Percentiles rank a stretch among this genome's conserved stretches.
These are phyloP conservation scores for Globisporangium uncinulatum DNA, from an alignment of 352 stramenopile species.

Conservation along the genomic window DNA sequence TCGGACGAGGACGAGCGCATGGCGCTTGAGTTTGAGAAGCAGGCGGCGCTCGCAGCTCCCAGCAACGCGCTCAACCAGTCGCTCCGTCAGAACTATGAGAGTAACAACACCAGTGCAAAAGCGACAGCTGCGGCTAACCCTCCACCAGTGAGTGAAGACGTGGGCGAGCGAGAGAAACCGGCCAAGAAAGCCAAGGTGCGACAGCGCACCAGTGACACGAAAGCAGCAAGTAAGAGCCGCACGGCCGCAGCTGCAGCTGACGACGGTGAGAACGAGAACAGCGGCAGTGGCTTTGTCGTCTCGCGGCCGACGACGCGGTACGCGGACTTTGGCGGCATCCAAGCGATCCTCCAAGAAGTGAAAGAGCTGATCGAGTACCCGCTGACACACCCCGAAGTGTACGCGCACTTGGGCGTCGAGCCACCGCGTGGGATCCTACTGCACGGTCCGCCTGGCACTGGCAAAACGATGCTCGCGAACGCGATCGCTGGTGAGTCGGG, in stretches of 20 bases:
- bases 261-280: constrained; percentile 12
- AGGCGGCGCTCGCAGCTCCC: constrained; percentile 21
- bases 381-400: constrained; percentile 91
- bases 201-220: constrained; percentile 18
- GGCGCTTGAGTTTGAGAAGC: constrained; percentile 37
- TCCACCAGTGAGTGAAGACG: background rate
- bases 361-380: constrained; percentile 95
- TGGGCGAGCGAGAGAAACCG: constrained; percentile 35
- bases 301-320: constrained; percentile 75
- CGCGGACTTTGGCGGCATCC: constrained; percentile 87
- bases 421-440: constrained; percentile 89
- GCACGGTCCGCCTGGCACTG: constrained; percentile 90
- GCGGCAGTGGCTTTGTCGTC: constrained; percentile 53
- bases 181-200: constrained; percentile 73
- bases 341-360: constrained; percentile 84
- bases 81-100: constrained; percentile 71
- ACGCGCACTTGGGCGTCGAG: constrained; percentile 90
- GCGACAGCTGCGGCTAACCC: background rate
- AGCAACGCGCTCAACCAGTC: constrained; percentile 73
- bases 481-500: constrained; percentile 91
- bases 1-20: constrained; percentile 66
- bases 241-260: background rate
- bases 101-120: constrained; percentile 10
- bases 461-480: constrained; percentile 92
- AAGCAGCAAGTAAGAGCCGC: constrained; percentile 9